phyloP scores from a whole-genome alignment of 352 stramenopile genomes.

The Globisporangium cystogenes region DNA sequence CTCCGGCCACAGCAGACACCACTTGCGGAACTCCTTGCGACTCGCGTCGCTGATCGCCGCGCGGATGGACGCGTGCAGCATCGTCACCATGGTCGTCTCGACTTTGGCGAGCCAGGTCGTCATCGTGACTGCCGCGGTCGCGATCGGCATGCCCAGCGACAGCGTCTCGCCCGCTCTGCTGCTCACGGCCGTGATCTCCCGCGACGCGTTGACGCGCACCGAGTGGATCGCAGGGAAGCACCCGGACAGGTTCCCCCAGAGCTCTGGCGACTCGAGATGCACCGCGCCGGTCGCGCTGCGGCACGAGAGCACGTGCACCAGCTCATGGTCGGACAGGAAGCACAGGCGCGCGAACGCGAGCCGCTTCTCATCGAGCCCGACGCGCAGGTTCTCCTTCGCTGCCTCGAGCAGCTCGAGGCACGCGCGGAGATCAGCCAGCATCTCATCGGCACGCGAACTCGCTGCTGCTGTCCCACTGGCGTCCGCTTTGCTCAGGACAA shows the following conservation, averaged over 20 bases:
- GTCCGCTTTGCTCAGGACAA: neutral
- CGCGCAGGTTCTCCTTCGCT: slow-evolving; percentile 29
- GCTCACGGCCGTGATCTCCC: slow-evolving; percentile 53
- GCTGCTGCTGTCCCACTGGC: neutral
- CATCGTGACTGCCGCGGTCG: slow-evolving; percentile 30
- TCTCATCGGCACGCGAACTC: neutral
- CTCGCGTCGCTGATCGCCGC: slow-evolving; percentile 53
- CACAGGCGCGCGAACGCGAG: slow-evolving; percentile 60
- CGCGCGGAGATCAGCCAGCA: slow-evolving; percentile 29
- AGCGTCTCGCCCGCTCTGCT: slow-evolving; percentile 49
- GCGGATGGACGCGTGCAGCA: slow-evolving; percentile 60
- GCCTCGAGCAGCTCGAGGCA: slow-evolving; percentile 43
- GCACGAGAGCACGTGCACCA: slow-evolving; percentile 39
- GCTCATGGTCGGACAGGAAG: slow-evolving; percentile 55
- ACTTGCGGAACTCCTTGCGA: slow-evolving; percentile 81
- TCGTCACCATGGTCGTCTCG: slow-evolving; percentile 55
- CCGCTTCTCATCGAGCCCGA: slow-evolving; percentile 47
- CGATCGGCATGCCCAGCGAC: slow-evolving; percentile 48
- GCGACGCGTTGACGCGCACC: slow-evolving; percentile 34
- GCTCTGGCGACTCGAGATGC: slow-evolving; percentile 12
- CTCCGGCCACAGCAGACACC: slow-evolving; percentile 73
- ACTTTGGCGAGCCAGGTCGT: slow-evolving; percentile 49
- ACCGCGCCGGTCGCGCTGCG: slow-evolving; percentile 1
- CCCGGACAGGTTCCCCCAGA: slow-evolving; percentile 37
- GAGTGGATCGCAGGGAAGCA: slow-evolving; percentile 59